Conservation (phyloP, 1,284 basidiomycete genomes). For the Serendipita sp. region DNA sequence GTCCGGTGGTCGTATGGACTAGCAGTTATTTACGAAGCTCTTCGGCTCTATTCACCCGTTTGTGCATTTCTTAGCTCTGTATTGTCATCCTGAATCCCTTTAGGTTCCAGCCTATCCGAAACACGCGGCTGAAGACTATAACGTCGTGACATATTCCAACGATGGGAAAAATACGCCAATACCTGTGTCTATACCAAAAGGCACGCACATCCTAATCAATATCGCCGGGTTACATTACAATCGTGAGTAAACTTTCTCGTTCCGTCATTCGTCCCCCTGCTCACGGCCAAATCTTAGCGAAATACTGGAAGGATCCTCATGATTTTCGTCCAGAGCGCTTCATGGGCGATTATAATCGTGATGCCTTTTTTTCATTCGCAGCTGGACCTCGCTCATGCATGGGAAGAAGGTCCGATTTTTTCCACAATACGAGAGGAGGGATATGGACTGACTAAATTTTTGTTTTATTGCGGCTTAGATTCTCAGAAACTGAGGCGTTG, state of each 20-base stretch:
- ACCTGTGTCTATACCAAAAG: constrained; percentile 31
- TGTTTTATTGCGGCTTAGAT: not conserved
- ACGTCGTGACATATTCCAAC: constrained; percentile 20
- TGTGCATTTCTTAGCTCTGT: not conserved
- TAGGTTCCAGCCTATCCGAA: constrained; percentile 37
- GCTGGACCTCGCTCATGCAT: constrained; percentile 36
- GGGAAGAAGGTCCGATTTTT: constrained; percentile 28
- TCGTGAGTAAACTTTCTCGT: constrained; percentile 20
- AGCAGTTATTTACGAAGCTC: constrained; percentile 42
- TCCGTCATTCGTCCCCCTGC: not conserved
- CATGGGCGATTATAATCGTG: constrained; percentile 30
- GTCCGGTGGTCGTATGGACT: constrained; percentile 29
- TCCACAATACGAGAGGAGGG: too few relatives aligned
- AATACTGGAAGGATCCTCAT: constrained; percentile 38
- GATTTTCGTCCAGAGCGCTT: constrained; percentile 38
- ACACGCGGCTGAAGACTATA: constrained; percentile 30
- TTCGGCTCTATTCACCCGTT: constrained; percentile 46
- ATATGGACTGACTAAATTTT: not conserved
- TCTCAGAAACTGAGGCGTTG: not conserved
- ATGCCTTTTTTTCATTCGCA: constrained; percentile 41
- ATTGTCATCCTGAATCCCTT: not conserved
- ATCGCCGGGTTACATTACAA: constrained; percentile 33
- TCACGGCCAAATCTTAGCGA: constrained; percentile 23
- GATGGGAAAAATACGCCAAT: constrained; percentile 24
- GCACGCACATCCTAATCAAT: constrained; percentile 27